Base-by-base conservation (phyloP, 2,329 filamentous ascomycete genomes). In the Exophiala viscosa region DNA sequence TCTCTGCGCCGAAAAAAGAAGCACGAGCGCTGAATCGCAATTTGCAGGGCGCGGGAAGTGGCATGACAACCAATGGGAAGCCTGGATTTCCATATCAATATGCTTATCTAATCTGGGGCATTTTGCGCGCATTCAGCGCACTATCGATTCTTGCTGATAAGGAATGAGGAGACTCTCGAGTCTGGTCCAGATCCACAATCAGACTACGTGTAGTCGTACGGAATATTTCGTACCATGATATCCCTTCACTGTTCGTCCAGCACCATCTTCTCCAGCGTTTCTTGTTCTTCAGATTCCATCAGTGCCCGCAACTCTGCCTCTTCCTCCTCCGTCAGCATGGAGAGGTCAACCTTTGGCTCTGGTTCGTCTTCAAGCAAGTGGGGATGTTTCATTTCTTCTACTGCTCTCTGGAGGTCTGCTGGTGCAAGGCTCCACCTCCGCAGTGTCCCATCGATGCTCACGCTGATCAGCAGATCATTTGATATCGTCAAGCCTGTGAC, bases 281-380 rank as follows among this genome's bases (percentile, higher is more conserved):
- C 58, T 17, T 52, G 40, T 42, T 88, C 85, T 61, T 81, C 78
- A 57, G 89, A 85, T 51, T 85, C 89, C 88, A 99, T 88, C 67
- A 99, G 72, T 59, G 91, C 93, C 11, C 90, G 91, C 59, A 99
- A 76, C 69, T 97, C 93, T 3, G 87, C 86, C 70, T 97, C 92
- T 69, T 99, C 93, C 62, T 97, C 92, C 10, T 83, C 86, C 4
- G 90, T 96, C 70, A 96, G 73, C 65, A 74, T 67, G 5, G 76
- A 57, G 67, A 67, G 58, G 71, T 72, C 32, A 60, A 67, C 65
- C 52, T 74, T 69, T 28, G 75, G 69, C 47, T 73, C 70, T 46
- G 74, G 66, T 45, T 76, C 76, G 40, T 75, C 70, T 46, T 75
- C 69, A 51, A 73, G 73, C 40, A 73, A 69, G 50, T 74, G 69